Evolutionary conservation across 768 basidiomycete genomes (phyloP), one percentile per base, ranked within the genome.

Genomic region (Pulveroboletus ravenelii): DNA sequence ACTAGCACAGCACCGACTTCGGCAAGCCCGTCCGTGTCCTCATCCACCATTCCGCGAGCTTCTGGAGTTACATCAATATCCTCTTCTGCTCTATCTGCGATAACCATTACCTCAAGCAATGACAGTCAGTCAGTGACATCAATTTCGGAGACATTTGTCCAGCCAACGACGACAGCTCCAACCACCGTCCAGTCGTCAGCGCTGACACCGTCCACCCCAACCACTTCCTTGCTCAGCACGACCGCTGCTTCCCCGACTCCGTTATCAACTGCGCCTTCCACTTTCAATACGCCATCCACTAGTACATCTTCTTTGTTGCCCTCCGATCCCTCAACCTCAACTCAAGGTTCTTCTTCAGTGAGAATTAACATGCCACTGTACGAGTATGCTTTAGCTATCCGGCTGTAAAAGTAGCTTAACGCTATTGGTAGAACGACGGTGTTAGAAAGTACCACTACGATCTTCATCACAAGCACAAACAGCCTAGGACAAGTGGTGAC

Each of bases 381-480:
- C 12, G 54, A 62, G 60, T 57, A 57, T 48, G 57, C 48, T 50
- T 53, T 45, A 55, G 51, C 48, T 45, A 43, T 25, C 35, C 18
- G 3, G 15, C 18, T 29, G 45, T 38, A 17, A 44, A n/a, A 25
- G 35, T 47, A 15, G 17, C 55, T 70, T 40, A 50, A 52, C 36
- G n/a, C 27, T 23, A 46, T 53, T 57, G 41, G 51, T 60, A 86
- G 84, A 49, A 74, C 76, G 20, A 85, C 80, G 2, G 63, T 66
- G 10, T 69, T 82, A 46, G 64, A 67, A 50, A 78, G 72, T 27
- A 67, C 66, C 23, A 79, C 78, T 20, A 79, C 78, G 1, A 69
- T 85, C 10, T 78, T 75, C 51, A 53, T 85, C 25, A 78, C 76
- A 10, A 83, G 82, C 1, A 87, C 84, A n/a, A 76, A 87, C 59